Evolutionary conservation across 2,329 filamentous ascomycete genomes (phyloP).

Genomic region (Fusarium sp.): DNA sequence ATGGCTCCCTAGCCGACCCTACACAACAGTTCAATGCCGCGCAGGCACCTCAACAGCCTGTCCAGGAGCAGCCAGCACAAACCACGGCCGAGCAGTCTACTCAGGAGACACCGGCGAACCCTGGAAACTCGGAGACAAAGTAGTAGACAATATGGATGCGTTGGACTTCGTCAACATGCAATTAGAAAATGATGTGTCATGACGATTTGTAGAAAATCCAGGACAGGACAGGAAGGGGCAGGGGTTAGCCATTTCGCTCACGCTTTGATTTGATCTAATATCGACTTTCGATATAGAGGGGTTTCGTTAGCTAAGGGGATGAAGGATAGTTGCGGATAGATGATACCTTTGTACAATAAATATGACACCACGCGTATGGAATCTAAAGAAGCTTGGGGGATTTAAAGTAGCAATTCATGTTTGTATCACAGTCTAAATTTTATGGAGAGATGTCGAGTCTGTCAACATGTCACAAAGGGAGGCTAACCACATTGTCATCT

Average conservation of each 20-base stretch:
- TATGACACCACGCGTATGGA: slow-evolving; percentile 23
- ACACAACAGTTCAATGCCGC: slow-evolving; percentile 30
- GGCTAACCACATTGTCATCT: background rate
- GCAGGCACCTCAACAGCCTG: slow-evolving; percentile 18
- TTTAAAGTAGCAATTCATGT: background rate
- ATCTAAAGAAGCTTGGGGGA: slow-evolving; percentile 1
- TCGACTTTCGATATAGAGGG: slow-evolving; percentile 12
- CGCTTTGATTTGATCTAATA: slow-evolving; percentile 17
- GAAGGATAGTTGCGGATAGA: slow-evolving; percentile 36
- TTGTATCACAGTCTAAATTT: background rate
- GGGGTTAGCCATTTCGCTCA: slow-evolving; percentile 7
- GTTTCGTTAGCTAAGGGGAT: slow-evolving; percentile 3
- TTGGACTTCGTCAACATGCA: background rate
- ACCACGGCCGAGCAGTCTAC: slow-evolving; percentile 29
- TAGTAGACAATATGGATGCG: background rate
- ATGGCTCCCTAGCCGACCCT: slow-evolving; percentile 28
- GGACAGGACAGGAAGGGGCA: background rate
- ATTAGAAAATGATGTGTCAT: slow-evolving; percentile 3
- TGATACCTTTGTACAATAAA: slow-evolving; percentile 49
- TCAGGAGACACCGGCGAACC: slow-evolving; percentile 20
- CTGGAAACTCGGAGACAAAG: slow-evolving; percentile 15
- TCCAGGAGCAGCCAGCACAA: slow-evolving; percentile 18
- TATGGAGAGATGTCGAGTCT: too few relatives aligned
- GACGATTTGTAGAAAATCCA: slow-evolving; percentile 18
- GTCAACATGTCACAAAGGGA: background rate